Base-by-base conservation (phyloP, 208 protist genomes). In the Trypanosoma avium region DNA sequence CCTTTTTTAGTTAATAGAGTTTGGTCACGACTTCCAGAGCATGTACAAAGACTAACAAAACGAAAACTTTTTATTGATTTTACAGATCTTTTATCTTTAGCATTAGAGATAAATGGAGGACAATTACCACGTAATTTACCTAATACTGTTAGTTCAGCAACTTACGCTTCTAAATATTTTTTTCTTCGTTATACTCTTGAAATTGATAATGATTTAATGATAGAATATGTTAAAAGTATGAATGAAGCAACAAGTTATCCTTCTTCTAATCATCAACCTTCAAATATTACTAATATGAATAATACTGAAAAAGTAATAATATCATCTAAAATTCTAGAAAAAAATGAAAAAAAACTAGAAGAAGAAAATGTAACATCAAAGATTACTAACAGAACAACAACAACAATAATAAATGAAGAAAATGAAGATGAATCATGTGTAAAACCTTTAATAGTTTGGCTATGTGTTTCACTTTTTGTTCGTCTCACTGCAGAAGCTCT, bases 1-100 rank as follows among this genome's bases (percentile, higher is more conserved):
- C 86, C 90, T 21, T 82, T 86, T 50, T 69, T 95, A 5, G 65
- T 79, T 3, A 68, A 79, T 26, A 88, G 82, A 54, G 81, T 95
- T 29, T 95, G 90, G 86, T 72, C 77, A 3, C 77, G 76, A 4
- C 59, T 95, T 43, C 90, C 90, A 3, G 86, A 95, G 65, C 84
- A 91, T 48, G 80, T 71, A 43, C 66, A 67, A 17, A 77, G 70
- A 22, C 76, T 95, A 17, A 75, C 80, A 30, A 67, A 71, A 21
- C 71, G 69, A 8, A 72, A 75, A 6, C 77, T 82, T 58, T 82
- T 81, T 59, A 81, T 95, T 6, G 90, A 95, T 61, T 84, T 81
- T 76, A 61, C 90, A 15, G 90, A 95, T 61, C 53, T 92, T 26
- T 43, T 93, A n/a, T 48, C 67, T 5, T 76, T 95, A 8, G 78